These are phyloP conservation scores for Cystobasidium ongulense DNA, from an alignment of 768 basidiomycete species.

Conservation along the genomic window DNA sequence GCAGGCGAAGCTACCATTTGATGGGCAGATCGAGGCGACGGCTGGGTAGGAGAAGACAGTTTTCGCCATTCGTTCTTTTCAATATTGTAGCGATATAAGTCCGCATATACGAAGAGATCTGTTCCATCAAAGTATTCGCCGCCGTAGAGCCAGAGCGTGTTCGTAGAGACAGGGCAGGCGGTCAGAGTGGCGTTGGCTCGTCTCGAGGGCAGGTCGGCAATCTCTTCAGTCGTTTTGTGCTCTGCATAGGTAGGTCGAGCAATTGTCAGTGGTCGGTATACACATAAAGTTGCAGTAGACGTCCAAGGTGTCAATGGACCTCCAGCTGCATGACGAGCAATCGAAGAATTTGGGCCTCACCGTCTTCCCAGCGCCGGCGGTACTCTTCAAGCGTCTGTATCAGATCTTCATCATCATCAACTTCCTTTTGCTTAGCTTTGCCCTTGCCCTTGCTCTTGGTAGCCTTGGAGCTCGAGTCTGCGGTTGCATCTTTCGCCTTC, in stretches of 20 bases:
- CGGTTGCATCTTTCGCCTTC: slow-evolving; percentile 44
- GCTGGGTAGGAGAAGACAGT: slow-evolving; percentile 73
- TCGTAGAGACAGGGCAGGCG: slow-evolving; percentile 63
- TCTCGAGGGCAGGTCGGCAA: slow-evolving; percentile 68
- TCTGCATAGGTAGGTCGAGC: not conserved
- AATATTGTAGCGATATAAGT: slow-evolving; percentile 75
- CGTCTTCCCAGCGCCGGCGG: slow-evolving; percentile 65
- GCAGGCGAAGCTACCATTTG: slow-evolving; percentile 64
- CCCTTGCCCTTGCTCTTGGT: slow-evolving; percentile 41
- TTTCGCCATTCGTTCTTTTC: slow-evolving; percentile 88
- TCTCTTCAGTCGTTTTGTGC: slow-evolving; percentile 75
- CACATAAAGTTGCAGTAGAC: not conserved
- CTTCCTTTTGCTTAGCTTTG: slow-evolving; percentile 48
- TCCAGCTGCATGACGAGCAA: not conserved
- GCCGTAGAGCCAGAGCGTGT: slow-evolving; percentile 67
- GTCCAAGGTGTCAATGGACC: not conserved
- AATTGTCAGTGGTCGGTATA: not conserved
- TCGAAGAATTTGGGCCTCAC: slow-evolving; percentile 44
- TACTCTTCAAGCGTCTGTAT: slow-evolving; percentile 69
- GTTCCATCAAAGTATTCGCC: slow-evolving; percentile 85
- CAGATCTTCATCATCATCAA: slow-evolving; percentile 60
- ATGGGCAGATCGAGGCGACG: slow-evolving; percentile 80
- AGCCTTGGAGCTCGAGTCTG: not conserved
- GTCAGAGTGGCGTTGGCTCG: slow-evolving; percentile 76
- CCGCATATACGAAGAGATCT: slow-evolving; percentile 73